Evolutionary conservation across 768 basidiomycete genomes (phyloP).

Genomic region (Amanita muscaria): DNA sequence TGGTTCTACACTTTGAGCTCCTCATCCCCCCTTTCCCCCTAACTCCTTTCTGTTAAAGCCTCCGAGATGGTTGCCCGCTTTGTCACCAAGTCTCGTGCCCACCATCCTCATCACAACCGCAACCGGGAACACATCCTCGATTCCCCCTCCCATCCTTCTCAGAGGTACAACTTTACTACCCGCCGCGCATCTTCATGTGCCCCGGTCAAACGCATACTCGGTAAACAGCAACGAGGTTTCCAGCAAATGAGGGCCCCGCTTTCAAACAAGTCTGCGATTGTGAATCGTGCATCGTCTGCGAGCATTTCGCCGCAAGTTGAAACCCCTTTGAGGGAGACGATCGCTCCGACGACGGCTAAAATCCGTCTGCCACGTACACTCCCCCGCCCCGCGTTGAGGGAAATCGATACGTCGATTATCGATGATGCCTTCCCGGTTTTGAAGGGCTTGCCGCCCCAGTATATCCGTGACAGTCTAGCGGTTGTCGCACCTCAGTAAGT

Average conservation of each 20-base stretch:
- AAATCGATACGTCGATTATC: conserved; percentile 11
- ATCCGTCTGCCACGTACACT: conserved; percentile 14
- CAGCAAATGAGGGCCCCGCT: conserved; percentile 5
- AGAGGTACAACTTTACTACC: too few species aligned
- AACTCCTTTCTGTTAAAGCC: not conserved
- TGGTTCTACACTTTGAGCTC: not conserved
- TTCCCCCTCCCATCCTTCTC: not conserved
- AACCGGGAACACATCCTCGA: not conserved
- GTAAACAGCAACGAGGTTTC: conserved; percentile 1
- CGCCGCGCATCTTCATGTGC: conserved; percentile 6
- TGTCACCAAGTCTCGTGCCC: conserved; percentile 3
- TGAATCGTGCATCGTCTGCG: not conserved
- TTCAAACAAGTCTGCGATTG: conserved; percentile 6
- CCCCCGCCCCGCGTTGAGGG: conserved; percentile 13
- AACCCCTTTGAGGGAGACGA: too few species aligned
- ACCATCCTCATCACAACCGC: not conserved
- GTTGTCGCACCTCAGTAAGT: conserved; percentile 11
- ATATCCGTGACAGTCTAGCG: conserved; percentile 14
- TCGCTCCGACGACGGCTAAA: not conserved
- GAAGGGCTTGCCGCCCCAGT: conserved; percentile 12
- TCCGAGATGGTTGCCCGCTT: conserved; percentile 1
- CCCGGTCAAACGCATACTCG: conserved; percentile 4
- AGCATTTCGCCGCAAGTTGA: too few species aligned
- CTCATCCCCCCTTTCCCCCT: not conserved
- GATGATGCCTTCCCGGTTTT: conserved; percentile 11